Percentiles rank a stretch among this genome's conserved stretches.
These are phyloP conservation scores for Fusarium pininemorale DNA, from an alignment of 2,329 filamentous ascomycete species.

Conservation along the genomic window DNA sequence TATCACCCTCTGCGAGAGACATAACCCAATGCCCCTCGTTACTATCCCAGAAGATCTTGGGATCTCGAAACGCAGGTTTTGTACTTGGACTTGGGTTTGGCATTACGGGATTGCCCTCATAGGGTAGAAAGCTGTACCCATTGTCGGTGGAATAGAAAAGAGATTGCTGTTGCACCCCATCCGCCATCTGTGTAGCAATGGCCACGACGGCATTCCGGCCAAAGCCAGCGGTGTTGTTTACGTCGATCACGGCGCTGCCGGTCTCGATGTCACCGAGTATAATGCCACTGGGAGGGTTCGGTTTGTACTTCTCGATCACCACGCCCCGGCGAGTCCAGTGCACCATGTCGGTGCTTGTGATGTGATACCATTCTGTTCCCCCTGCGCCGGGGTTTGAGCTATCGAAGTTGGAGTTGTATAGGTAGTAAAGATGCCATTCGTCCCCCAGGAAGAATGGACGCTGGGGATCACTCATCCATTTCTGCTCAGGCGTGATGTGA, in stretches of 20 bases:
- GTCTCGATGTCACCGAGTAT: neutral
- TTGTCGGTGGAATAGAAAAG: neutral
- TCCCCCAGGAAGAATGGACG: neutral
- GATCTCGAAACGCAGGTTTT: neutral
- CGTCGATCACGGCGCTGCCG: neutral
- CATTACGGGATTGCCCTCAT: neutral
- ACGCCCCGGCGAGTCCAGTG: neutral
- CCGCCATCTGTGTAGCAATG: neutral
- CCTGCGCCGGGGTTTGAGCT: neutral
- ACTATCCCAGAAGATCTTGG: neutral
- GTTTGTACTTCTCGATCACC: neutral
- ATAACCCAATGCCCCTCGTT: neutral
- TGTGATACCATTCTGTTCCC: neutral
- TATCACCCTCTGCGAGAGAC: neutral
- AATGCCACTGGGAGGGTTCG: neutral
- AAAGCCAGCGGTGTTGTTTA: neutral
- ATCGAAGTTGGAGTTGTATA: neutral
- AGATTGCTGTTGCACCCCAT: neutral
- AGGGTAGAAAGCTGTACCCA: neutral
- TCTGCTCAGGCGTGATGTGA: neutral
- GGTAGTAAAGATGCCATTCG: neutral
- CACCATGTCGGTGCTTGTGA: neutral
- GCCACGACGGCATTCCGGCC: neutral
- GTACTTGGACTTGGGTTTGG: neutral
- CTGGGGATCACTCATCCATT: conserved; percentile 2